Conservation (phyloP, 352 stramenopile species). For the Thalassiosira hispida region DNA sequence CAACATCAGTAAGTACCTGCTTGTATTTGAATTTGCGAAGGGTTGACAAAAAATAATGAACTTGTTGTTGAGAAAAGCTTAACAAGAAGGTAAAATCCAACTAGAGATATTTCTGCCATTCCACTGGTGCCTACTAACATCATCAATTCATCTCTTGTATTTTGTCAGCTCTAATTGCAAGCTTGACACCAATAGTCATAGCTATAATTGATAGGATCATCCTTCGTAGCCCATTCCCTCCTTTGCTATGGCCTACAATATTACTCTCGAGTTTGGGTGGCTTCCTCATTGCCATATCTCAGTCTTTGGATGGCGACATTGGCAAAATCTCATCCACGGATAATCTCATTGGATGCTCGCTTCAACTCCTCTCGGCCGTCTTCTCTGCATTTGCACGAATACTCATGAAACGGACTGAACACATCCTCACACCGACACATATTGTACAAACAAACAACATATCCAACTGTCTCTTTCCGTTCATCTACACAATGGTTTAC, state of each 20-base stretch:
- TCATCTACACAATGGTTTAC: conserved; percentile 28
- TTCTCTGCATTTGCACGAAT: conserved; percentile 28
- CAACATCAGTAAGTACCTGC: conserved; percentile 29
- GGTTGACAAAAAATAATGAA: too few relatives aligned
- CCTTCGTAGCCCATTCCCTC: conserved; percentile 32
- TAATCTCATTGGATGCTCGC: conserved; percentile 29
- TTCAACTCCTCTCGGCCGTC: conserved; percentile 22
- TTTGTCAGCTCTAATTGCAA: conserved; percentile 28
- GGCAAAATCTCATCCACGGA: conserved; percentile 18
- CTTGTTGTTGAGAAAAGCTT: too few relatives aligned
- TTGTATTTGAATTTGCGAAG: background rate
- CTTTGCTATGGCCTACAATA: conserved; percentile 31
- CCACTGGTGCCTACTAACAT: too few relatives aligned
- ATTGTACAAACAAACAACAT: conserved; percentile 48
- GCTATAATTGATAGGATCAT: conserved; percentile 23
- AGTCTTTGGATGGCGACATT: conserved; percentile 16
- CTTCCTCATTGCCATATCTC: conserved; percentile 34
- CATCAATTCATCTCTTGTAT: background rate
- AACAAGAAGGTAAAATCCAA: too few relatives aligned
- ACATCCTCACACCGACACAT: conserved; percentile 32
- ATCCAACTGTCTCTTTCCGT: conserved; percentile 36
- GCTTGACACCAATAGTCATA: conserved; percentile 32
- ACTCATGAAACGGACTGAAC: conserved; percentile 39
- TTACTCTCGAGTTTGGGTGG: conserved; percentile 17
- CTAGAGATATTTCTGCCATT: too few relatives aligned